Conservation (phyloP, 2,329 filamentous ascomycete species). For the Fusarium transvaalense region DNA sequence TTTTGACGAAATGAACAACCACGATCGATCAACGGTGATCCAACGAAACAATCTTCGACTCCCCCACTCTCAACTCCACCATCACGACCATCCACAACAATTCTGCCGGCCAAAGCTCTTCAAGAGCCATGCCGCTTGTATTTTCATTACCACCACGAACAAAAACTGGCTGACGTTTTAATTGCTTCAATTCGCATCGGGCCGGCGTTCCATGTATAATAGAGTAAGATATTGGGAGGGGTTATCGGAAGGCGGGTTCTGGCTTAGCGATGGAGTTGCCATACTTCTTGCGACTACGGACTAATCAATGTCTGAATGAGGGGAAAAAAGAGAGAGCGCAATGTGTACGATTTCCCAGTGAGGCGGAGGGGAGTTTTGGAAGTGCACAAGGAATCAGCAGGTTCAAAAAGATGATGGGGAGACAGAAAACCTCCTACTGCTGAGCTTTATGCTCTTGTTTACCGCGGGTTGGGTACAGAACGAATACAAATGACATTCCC, state of each 20-base stretch:
- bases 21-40: slow-evolving; percentile 29
- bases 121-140: slow-evolving; percentile 35
- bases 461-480: slow-evolving; percentile 37
- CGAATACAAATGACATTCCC: slow-evolving; percentile 46
- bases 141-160: slow-evolving; percentile 38
- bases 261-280: slow-evolving; percentile 44
- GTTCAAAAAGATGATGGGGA: slow-evolving; percentile 20
- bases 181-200: slow-evolving; percentile 48
- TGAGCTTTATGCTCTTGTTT: slow-evolving; percentile 31
- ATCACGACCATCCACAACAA: slow-evolving; percentile 24
- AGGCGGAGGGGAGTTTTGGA: slow-evolving; percentile 10
- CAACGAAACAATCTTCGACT: slow-evolving; percentile 24
- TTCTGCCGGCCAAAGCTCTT: slow-evolving; percentile 18
- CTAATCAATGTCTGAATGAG: slow-evolving; percentile 30
- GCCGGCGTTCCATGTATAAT: slow-evolving; percentile 54
- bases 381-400: slow-evolving; percentile 11
- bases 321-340: slow-evolving; percentile 23
- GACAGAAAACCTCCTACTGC: slow-evolving; percentile 18
- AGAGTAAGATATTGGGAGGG: slow-evolving; percentile 41
- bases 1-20: slow-evolving; percentile 22
- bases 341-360: slow-evolving; percentile 36
- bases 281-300: slow-evolving; percentile 37
- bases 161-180: slow-evolving; percentile 40
- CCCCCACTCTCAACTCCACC: slow-evolving; percentile 47
- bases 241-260: slow-evolving; percentile 37